phyloP scores from a whole-genome alignment of 1,284 basidiomycete species.

The Cryptococcus sp. region DNA sequence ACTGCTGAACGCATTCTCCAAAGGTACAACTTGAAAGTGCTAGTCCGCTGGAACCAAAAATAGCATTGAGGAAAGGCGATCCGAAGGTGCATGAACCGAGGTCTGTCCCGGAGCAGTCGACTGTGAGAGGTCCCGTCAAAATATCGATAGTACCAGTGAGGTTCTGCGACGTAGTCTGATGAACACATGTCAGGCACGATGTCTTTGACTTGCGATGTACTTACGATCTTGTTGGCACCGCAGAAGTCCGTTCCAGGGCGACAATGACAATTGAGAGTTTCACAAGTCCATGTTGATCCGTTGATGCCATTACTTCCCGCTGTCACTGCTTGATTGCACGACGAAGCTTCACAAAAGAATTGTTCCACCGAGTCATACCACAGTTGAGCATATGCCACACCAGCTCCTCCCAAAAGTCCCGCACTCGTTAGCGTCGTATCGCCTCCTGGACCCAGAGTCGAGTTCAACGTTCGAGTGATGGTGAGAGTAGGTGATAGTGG shows the following conservation, averaged over 20 bases:
- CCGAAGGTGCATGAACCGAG: constrained; percentile 68
- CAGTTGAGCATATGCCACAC: constrained; percentile 65
- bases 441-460: constrained; percentile 59
- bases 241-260: constrained; percentile 67
- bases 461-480: constrained; percentile 68
- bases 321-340: constrained; percentile 60
- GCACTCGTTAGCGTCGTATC: constrained; percentile 6
- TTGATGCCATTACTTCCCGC: constrained; percentile 21
- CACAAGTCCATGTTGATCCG: constrained; percentile 60
- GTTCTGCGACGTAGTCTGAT: constrained; percentile 15
- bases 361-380: constrained; percentile 75
- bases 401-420: constrained; percentile 52
- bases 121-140: constrained; percentile 47
- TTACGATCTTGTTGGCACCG: constrained; percentile 49
- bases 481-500: constrained; percentile 65
- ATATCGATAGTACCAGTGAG: constrained; percentile 57
- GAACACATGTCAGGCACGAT: neutral
- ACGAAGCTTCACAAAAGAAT: constrained; percentile 70
- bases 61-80: constrained; percentile 58
- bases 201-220: neutral
- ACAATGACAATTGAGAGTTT: constrained; percentile 68
- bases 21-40: constrained; percentile 65
- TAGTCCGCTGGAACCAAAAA: constrained; percentile 72
- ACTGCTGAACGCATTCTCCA: constrained; percentile 80
- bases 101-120: constrained; percentile 57